Evolutionary conservation across 345 rosid species (phyloP).

Genomic region (Arabis alpina): DNA sequence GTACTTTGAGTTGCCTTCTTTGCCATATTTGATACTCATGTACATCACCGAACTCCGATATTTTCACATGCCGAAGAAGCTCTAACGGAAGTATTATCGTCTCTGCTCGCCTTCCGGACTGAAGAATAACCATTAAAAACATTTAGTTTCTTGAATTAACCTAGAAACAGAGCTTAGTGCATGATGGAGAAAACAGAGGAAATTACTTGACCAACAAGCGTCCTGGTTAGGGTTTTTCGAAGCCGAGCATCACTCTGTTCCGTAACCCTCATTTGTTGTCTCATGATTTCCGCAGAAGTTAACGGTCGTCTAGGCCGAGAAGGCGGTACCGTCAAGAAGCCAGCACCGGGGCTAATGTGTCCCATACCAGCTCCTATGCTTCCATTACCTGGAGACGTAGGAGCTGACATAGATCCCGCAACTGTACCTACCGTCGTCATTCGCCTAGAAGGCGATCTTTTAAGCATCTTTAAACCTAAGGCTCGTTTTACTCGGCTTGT

Average conservation of each 20-base stretch:
- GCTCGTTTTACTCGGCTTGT: slow-evolving; percentile 73
- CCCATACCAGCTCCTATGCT: slow-evolving; percentile 30
- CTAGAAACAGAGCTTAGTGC: not conserved
- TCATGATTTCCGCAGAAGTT: slow-evolving; percentile 95
- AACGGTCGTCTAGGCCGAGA: slow-evolving; percentile 67
- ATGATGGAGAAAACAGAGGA: slow-evolving; percentile 5
- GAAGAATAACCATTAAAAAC: not conserved
- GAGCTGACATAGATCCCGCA: slow-evolving; percentile 48
- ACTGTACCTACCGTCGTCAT: slow-evolving; percentile 48
- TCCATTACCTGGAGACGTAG: slow-evolving; percentile 56
- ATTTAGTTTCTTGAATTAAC: not conserved
- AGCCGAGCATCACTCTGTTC: slow-evolving; percentile 84
- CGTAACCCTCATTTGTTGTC: slow-evolving; percentile 85
- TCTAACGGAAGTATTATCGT: slow-evolving; percentile 88
- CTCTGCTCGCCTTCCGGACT: slow-evolving; percentile 89
- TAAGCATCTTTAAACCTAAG: slow-evolving; percentile 75
- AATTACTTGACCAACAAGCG: slow-evolving; percentile 91
- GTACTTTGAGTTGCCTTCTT: slow-evolving; percentile 70
- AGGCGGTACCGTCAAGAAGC: slow-evolving; percentile 50
- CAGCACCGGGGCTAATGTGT: slow-evolving; percentile 42
- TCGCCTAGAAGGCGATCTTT: slow-evolving; percentile 70
- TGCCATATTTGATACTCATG: slow-evolving; percentile 87
- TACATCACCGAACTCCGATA: slow-evolving; percentile 52
- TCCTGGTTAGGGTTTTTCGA: slow-evolving; percentile 82
- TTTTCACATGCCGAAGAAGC: slow-evolving; percentile 83